Evolutionary conservation across 164 flowering plant genomes (phyloP), one percentile per base, ranked within the genome.

Genomic region (Warburgia ugandensis): DNA sequence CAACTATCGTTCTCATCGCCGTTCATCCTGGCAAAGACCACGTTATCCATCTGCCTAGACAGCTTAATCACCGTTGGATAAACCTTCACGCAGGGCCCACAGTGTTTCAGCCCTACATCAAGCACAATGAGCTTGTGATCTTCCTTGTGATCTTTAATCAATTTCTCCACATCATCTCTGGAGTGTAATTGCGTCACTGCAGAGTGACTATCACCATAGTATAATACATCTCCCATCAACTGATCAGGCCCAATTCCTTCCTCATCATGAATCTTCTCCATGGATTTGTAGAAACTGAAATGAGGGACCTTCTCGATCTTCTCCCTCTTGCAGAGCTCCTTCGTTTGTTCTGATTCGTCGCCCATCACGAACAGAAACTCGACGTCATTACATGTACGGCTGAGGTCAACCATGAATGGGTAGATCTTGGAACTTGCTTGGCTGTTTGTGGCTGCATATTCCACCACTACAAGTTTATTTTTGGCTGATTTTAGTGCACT

Each of bases 61-160:
- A 91, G 62, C 74, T 81, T 91, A 0, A 87, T 2, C 61, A 91
- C 97, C 62, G 92, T 84, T 16, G 97, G 96, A 59, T 87, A 91
- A 1, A 91, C 94, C 79, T 91, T 84, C 29, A 91, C 97, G 60
- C 97, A 91, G 1, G 96, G 96, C n/a, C 97, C 97, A 50, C 96
- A 91, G 44, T 91, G 89, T 67, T 91, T 91, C 57, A 91, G 58
- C 26, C 97, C 96, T 27, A 91, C 96, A 46, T 91, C 96, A 1
- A 91, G 82, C 6, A 86, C 97, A 5, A 91, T 56, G 68, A 91
- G 66, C 68, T 83, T 86, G 23, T 62, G 44, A 40, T 74, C 94
- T 0, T 5, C 52, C 45, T 67, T 73, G 48, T 83, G 85, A 5
- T 68, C 79, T 1, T 45, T 69, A 1, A 91, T 83, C 70, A 91